Conservation (phyloP, 1,284 basidiomycete genomes). For the Cryptococcus wingfieldii region DNA sequence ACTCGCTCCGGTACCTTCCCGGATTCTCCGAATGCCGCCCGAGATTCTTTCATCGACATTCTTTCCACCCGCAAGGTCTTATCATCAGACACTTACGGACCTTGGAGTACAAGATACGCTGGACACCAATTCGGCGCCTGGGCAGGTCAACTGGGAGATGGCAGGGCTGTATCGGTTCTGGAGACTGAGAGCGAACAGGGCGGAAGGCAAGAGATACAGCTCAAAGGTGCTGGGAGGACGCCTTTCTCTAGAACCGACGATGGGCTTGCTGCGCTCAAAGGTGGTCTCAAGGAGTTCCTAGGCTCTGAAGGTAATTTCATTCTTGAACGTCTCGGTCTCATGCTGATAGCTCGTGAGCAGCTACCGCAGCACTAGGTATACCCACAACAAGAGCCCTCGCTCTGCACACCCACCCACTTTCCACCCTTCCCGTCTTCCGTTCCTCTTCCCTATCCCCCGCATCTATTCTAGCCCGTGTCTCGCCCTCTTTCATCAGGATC, state of each 20-base stretch:
- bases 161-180: conserved; percentile 81
- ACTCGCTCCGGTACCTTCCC: conserved; percentile 18
- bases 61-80: conserved; percentile 73
- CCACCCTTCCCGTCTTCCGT: conserved; percentile 65
- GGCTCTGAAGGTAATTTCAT: conserved; percentile 67
- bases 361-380: conserved; percentile 79
- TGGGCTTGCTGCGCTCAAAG: conserved; percentile 85
- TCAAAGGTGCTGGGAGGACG: conserved; percentile 91
- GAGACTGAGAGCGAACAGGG: conserved; percentile 65
- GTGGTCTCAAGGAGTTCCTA: conserved; percentile 86
- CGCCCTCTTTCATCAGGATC: conserved; percentile 86
- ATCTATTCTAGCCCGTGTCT: conserved; percentile 75
- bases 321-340: too few species aligned
- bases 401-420: conserved; percentile 65
- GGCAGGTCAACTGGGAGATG: conserved; percentile 97
- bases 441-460: conserved; percentile 71
- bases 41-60: conserved; percentile 71
- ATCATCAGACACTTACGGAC: conserved; percentile 64
- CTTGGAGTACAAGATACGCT: conserved; percentile 78
- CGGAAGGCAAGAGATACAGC: conserved; percentile 73
- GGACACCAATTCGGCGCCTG: conserved; percentile 90
- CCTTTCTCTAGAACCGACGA: conserved; percentile 89
- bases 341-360: conserved; percentile 48
- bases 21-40: conserved; percentile 42
- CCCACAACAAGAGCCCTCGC: conserved; percentile 86